phyloP scores from a whole-genome alignment of 371 early-diverging fungal genomes.

The Syncephalis plumigaleata region DNA sequence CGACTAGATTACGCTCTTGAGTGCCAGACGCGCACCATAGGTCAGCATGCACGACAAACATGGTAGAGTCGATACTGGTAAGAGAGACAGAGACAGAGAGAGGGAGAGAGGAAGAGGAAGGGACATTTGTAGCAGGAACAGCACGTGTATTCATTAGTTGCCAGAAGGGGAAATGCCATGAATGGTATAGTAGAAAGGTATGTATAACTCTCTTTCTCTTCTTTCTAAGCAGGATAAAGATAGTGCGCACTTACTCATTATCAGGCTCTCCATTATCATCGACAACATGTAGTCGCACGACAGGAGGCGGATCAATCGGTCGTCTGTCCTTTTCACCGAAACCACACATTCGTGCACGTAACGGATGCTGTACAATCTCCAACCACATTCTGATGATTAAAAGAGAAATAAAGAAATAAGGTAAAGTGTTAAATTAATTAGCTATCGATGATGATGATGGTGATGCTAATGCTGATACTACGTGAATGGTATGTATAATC shows the following conservation, averaged over 20 bases:
- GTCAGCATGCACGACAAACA: constrained; percentile 18
- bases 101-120: too few relatives aligned
- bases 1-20: constrained; percentile 24
- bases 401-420: too few relatives aligned
- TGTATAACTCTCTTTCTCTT: too few relatives aligned
- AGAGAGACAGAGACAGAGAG: too few relatives aligned
- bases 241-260: not conserved
- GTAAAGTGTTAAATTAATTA: too few relatives aligned
- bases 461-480: too few relatives aligned
- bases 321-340: constrained; percentile 58
- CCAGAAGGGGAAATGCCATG: not conserved
- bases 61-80: not conserved
- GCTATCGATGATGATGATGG: too few relatives aligned
- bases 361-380: constrained; percentile 46
- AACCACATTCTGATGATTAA: not conserved
- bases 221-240: too few relatives aligned
- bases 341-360: constrained; percentile 71
- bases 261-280: constrained; percentile 10
- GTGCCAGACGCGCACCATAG: constrained; percentile 26
- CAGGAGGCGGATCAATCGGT: constrained; percentile 36
- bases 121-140: too few relatives aligned
- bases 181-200: too few relatives aligned
- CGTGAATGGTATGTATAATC: too few relatives aligned
- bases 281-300: constrained; percentile 18
- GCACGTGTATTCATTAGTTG: not conserved